Evolutionary conservation across 345 rosid species (phyloP), one percentile per base, ranked within the genome.

Genomic region (Populus tremula): DNA sequence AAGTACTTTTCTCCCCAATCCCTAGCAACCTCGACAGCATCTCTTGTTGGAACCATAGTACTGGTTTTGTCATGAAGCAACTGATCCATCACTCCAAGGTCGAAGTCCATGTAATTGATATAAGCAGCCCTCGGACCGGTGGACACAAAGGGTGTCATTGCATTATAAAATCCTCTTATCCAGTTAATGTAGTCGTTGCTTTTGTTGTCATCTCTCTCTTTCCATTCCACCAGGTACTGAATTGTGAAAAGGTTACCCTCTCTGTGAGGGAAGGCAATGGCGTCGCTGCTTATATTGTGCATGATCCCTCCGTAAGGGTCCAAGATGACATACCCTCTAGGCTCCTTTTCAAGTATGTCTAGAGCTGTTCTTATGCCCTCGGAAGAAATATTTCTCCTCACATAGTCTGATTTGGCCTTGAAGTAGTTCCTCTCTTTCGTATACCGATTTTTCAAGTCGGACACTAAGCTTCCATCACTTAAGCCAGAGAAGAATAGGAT

Each of bases 1-100:
- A 81, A 81, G 39, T 81, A 81, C 47, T 77, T 81, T 43, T 81
- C 84, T 16, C 84, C 84, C 84, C 84, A 81, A 73, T 47, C 77
- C 74, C 80, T 77, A 49, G 84, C 80, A 25, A n/a, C 29, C 41
- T 77, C 71, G 25, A 72, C 77, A 6, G 62, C 73, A 66, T 76
- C 77, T 29, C 49, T n/a, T 65, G 54, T 5, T 41, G 69, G 69
- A 20, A 49, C 59, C 29, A 1, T 35, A 25, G 25, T 25, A 6
- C 11, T 64, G 6, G 11, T 49, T 2, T 65, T 63, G 10, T 29
- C 8, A 8, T 14, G 17, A 1, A 56, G 41, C 73, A 31, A 1
- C 29, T 45, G 27, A 27, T 27, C 70, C 73, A 54, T 73, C 12
- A 33, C 71, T 31, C 84, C 84, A 36, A 81, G 62, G 65, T 81